phyloP scores from a whole-genome alignment of 2,329 filamentous ascomycete genomes.

The Verticillium tricorpus region DNA sequence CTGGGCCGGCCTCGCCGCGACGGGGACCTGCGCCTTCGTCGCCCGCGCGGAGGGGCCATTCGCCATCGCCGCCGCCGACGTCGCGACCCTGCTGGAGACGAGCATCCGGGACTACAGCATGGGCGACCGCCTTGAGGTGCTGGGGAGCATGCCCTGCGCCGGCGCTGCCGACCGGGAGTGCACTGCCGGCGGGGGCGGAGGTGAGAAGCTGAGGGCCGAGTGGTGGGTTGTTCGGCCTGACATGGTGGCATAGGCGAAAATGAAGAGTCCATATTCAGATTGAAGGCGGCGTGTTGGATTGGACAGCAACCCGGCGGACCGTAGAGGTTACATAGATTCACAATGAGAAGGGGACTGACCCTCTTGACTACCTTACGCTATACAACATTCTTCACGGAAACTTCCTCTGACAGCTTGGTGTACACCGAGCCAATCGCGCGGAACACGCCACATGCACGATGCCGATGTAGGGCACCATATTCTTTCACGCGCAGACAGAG shows the following conservation, averaged over 20 bases:
- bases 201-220: not conserved
- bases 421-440: no score
- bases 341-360: no score
- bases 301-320: no score
- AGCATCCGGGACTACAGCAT: not conserved
- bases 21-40: not conserved
- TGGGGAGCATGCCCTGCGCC: not conserved
- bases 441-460: no score
- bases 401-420: no score
- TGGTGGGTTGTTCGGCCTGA: not conserved
- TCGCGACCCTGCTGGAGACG: not conserved
- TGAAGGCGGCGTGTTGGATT: no score
- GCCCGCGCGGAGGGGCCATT: not conserved
- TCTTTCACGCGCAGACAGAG: no score
- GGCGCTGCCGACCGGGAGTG: not conserved
- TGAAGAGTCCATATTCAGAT: no score
- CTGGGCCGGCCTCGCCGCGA: not conserved
- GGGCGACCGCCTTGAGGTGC: not conserved
- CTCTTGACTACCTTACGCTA: no score
- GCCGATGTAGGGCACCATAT: no score
- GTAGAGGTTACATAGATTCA: no score
- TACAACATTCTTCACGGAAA: no score
- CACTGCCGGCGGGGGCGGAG: not conserved
- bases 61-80: not conserved
- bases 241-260: not conserved